Evolutionary conservation across 306 rosid genomes (phyloP).

Genomic region (Crataegus laevigata): DNA sequence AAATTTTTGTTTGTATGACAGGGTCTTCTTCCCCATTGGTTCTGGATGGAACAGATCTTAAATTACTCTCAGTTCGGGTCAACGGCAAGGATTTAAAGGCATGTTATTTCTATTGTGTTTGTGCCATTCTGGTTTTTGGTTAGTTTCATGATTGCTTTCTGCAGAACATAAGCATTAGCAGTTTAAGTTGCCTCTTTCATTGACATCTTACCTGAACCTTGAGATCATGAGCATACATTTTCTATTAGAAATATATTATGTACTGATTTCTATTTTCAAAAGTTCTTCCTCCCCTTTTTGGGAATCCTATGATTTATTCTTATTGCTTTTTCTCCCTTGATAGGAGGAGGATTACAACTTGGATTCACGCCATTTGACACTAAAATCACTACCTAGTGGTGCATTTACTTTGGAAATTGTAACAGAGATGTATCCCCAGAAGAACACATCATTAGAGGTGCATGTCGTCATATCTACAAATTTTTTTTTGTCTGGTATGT

Average conservation of each 20-base stretch:
- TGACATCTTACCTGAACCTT: background rate
- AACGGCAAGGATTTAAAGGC: slow-evolving; percentile 72
- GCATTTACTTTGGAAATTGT: slow-evolving; percentile 67
- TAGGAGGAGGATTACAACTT: slow-evolving; percentile 66
- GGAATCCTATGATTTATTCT: background rate
- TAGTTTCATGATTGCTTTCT: background rate
- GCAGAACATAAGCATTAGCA: background rate
- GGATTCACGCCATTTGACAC: slow-evolving; percentile 68
- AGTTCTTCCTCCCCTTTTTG: background rate
- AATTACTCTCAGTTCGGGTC: slow-evolving; percentile 55
- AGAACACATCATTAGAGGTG: slow-evolving; percentile 92
- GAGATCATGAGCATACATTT: background rate
- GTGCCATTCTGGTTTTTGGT: background rate
- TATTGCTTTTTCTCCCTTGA: slow-evolving; percentile 2
- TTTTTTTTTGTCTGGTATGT: background rate
- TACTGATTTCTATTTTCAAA: background rate
- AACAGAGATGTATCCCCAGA: slow-evolving; percentile 70
- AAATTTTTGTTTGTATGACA: slow-evolving; percentile 14
- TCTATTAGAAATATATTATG: background rate
- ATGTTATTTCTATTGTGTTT: slow-evolving; percentile 6
- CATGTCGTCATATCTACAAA: background rate
- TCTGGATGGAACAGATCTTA: slow-evolving; percentile 66
- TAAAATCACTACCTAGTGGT: slow-evolving; percentile 63
- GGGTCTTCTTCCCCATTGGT: slow-evolving; percentile 65
- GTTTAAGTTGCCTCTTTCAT: background rate